Base-by-base conservation (phyloP, 2,329 filamentous ascomycete genomes). In the Fusarium albosuccineum region DNA sequence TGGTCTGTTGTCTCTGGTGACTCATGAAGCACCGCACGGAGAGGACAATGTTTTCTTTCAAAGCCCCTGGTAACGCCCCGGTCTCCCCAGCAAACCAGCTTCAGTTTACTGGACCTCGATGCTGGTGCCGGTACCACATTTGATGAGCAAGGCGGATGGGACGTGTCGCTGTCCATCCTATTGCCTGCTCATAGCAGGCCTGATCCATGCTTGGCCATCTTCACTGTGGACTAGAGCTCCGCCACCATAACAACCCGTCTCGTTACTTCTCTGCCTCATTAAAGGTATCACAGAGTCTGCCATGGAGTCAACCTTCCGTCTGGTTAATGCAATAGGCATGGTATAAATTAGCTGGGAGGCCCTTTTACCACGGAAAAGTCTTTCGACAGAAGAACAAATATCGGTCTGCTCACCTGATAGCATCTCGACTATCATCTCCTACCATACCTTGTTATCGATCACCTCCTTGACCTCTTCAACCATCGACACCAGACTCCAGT, bases 121-220 rank as follows among this genome's bases (percentile, higher is more conserved):
- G 42, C 41, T 51, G 56, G 49, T 49, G 45, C 64, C 64, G 64
- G 45, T 22, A 37, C 52, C 30, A 33, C 27, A 65, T 22, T 39
- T 60, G 27, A 16, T 34, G 16, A 17, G 27, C 27, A 52, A 44
- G 36, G 51, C 36, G 46, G 10, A 10, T 9, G 2, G 5, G 30
- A 33, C 30, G 45, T 44, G 46, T 41, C 16, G 6, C 17, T 22
- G 17, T 22, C 17, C 17, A 22, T 11, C 17, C 46, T 33, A 33
- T 33, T 14, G 29, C 26, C 10, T 5, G 10, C 30, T 33, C 10
- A 9, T 33, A 10, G 10, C 10, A 33, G 30, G 10, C 30, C 30
- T 33, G 10, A 10, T 33, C 30, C 30, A 33, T 33, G 30, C 30
- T 33, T 5, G 30, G 10, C 30, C 7, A 10, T 10, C 30, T 33